Evolutionary conservation across 306 rosid species (phyloP).

Genomic region (Castanea crenata): DNA sequence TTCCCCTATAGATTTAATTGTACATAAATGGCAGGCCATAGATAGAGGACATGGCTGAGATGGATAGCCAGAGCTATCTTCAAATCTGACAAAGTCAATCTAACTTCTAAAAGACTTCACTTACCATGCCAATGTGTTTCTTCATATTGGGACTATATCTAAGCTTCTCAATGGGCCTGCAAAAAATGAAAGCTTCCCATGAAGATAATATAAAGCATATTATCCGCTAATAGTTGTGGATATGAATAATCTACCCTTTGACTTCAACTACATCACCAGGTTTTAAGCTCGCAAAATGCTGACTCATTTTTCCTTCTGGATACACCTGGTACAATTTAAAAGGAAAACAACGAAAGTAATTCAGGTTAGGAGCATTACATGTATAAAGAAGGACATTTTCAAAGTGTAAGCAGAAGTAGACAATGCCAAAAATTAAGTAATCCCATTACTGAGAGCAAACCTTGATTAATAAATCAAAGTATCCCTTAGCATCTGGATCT

Average conservation of each 20-base stretch:
- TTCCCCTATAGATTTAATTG: neutral
- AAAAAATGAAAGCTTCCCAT: conserved; percentile 21
- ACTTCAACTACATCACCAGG: conserved; percentile 96
- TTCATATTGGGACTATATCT: conserved; percentile 92
- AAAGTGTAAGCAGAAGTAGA: conserved; percentile 2
- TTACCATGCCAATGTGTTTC: conserved; percentile 97
- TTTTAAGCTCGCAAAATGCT: conserved; percentile 93
- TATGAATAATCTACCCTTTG: conserved; percentile 69
- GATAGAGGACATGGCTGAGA: neutral
- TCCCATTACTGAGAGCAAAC: conserved; percentile 33
- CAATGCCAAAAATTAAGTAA: conserved; percentile 7
- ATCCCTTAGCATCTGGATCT: conserved; percentile 85
- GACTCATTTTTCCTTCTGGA: conserved; percentile 98
- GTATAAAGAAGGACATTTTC: neutral
- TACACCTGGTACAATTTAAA: conserved; percentile 60
- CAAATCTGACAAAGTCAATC: neutral
- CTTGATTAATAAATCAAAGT: conserved; percentile 94
- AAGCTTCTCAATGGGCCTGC: conserved; percentile 93
- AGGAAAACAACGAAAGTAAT: conserved; percentile 14
- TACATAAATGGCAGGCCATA: neutral
- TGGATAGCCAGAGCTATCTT: too few relatives aligned
- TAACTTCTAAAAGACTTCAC: conserved; percentile 10
- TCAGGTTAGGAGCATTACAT: neutral
- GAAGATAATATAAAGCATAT: conserved; percentile 25
- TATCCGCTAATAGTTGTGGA: conserved; percentile 7